A percentile compares a stretch with the other conserved stretches of the same genome.
Evolutionary conservation across 2,329 filamentous ascomycete species (phyloP).

Genomic region (Lasiodiplodia sp.): DNA sequence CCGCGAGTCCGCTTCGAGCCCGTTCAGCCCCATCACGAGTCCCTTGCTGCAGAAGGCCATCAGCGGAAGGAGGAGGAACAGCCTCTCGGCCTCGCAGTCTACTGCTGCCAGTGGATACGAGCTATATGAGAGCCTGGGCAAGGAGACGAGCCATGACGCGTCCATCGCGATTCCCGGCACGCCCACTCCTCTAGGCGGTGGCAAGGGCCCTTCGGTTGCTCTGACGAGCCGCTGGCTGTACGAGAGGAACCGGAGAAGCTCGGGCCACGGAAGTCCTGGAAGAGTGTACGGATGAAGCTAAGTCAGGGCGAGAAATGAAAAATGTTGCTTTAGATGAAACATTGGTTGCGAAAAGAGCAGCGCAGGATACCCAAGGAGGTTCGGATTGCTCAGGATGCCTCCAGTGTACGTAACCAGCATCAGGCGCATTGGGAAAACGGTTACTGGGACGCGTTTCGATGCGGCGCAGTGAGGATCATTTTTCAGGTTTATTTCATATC

Average conservation of each 20-base stretch:
- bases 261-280: conserved; percentile 16
- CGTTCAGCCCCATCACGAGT: conserved; percentile 20
- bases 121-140: conserved; percentile 53
- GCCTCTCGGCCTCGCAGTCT: conserved; percentile 5
- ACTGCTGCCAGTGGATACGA: conserved; percentile 8
- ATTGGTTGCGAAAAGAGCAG: neutral
- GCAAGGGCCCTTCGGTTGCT: conserved; percentile 70
- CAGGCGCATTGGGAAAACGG: conserved; percentile 19
- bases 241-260: conserved; percentile 72
- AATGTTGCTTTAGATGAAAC: neutral
- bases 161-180: conserved; percentile 61
- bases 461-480: conserved; percentile 5
- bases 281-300: conserved; percentile 9
- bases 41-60: conserved; percentile 74
- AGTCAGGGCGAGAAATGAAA: neutral
- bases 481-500: conserved; percentile 4
- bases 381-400: neutral
- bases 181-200: conserved; percentile 68
- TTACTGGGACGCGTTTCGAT: neutral
- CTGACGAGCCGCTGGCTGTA: conserved; percentile 96
- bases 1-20: conserved; percentile 42
- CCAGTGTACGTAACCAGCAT: conserved; percentile 10
- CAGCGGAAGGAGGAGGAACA: conserved; percentile 59
- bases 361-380: conserved; percentile 11
- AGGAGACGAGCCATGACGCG: conserved; percentile 42